Evolutionary conservation across 805 yeast species (phyloP).

Genomic region (Spathaspora girioi): DNA sequence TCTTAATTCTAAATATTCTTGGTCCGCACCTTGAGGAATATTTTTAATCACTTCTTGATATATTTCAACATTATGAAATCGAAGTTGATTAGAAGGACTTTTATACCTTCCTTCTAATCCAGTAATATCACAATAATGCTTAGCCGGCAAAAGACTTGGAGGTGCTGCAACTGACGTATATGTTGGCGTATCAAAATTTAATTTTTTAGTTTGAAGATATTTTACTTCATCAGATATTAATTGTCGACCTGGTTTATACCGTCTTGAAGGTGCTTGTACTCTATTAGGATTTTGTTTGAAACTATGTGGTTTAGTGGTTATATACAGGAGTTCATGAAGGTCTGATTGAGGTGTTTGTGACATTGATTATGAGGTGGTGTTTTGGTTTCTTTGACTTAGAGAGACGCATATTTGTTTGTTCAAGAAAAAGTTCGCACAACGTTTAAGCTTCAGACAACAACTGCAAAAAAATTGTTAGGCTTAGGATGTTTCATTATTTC

Average conservation of each 20-base stretch:
- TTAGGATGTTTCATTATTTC: no score
- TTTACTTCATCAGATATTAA: constrained; percentile 74
- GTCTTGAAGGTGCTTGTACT: constrained; percentile 46
- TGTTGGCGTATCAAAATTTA: constrained; percentile 54
- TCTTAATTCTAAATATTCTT: constrained; percentile 81
- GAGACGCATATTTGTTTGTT: no score
- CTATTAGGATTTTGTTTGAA: constrained; percentile 56
- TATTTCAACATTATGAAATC: constrained; percentile 82
- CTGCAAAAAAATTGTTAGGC: no score
- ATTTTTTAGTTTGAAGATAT: constrained; percentile 43
- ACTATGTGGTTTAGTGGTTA: constrained; percentile 40
- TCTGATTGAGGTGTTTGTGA: constrained; percentile 4
- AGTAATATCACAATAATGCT: constrained; percentile 89
- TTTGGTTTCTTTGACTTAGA: neutral
- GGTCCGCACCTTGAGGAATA: constrained; percentile 89
- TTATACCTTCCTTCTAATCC: constrained; percentile 79
- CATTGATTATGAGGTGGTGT: neutral
- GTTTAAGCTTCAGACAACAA: no score
- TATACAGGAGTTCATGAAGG: constrained; percentile 9
- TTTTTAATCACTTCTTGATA: constrained; percentile 67
- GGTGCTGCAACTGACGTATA: constrained; percentile 76
- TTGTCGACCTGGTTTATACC: constrained; percentile 75
- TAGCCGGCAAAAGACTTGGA: constrained; percentile 77
- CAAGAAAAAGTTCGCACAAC: neutral
- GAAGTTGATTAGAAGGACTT: constrained; percentile 67